phyloP scores from a whole-genome alignment of 306 rosid genomes.

The Albizia julibrissin region DNA sequence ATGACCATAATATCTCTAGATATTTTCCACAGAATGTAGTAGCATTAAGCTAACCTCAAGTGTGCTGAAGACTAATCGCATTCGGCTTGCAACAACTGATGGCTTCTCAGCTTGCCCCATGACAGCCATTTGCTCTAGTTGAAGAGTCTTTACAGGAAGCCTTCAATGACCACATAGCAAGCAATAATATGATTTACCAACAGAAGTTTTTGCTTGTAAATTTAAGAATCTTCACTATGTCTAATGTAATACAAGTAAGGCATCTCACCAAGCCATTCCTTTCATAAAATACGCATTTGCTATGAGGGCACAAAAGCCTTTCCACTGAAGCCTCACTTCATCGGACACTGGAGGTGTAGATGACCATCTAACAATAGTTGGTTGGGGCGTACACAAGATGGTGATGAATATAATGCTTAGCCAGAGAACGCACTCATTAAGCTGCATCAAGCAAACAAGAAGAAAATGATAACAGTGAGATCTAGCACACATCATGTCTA shows the following conservation, averaged over 20 bases:
- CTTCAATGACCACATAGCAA: slow-evolving; percentile 48
- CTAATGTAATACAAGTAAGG: background rate
- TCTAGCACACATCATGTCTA: background rate
- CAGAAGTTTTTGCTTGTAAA: slow-evolving; percentile 18
- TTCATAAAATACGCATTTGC: slow-evolving; percentile 90
- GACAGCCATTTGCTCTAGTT: slow-evolving; percentile 93
- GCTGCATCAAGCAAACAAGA: slow-evolving; percentile 49
- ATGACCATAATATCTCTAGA: background rate
- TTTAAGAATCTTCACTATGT: background rate
- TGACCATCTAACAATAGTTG: slow-evolving; percentile 96
- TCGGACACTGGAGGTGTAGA: slow-evolving; percentile 85
- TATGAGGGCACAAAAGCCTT: slow-evolving; percentile 93
- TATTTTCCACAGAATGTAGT: slow-evolving; percentile 10
- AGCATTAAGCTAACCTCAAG: slow-evolving; percentile 73
- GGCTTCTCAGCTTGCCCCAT: slow-evolving; percentile 86
- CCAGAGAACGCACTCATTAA: slow-evolving; percentile 94
- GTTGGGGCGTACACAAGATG: slow-evolving; percentile 95
- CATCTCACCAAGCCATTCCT: slow-evolving; percentile 98
- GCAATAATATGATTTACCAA: slow-evolving; percentile 9
- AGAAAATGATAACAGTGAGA: slow-evolving; percentile 13
- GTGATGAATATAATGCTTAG: slow-evolving; percentile 92
- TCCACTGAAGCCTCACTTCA: slow-evolving; percentile 91
- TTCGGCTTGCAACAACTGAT: slow-evolving; percentile 90
- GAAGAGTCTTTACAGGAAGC: slow-evolving; percentile 98
- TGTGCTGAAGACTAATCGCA: slow-evolving; percentile 86